These are phyloP conservation scores for Plasmodium coatneyi DNA, from an alignment of 169 alveolate genomes.

Conservation along the genomic window DNA sequence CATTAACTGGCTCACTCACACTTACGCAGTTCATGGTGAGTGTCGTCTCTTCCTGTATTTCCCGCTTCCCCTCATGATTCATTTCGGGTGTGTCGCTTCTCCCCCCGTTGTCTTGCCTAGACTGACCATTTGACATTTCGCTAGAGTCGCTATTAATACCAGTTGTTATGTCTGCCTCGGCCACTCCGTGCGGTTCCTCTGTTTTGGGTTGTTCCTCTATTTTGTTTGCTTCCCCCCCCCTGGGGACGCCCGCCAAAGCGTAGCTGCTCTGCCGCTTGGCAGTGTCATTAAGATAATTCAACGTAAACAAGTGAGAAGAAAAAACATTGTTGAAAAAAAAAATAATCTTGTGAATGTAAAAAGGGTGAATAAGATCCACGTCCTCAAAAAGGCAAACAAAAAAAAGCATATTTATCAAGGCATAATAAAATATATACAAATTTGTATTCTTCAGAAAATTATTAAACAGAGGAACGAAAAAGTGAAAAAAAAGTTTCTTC, in stretches of 20 bases:
- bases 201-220: neutral
- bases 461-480: constrained; percentile 55
- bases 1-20: neutral
- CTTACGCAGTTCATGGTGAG: neutral
- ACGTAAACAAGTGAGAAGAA: constrained; percentile 62
- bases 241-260: neutral
- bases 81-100: neutral
- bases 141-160: neutral
- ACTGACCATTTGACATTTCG: neutral
- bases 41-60: neutral
- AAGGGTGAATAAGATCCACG: constrained; percentile 59
- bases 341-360: constrained; percentile 57
- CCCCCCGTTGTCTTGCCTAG: neutral
- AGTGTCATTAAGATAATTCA: constrained; percentile 41
- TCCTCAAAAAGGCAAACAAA: constrained; percentile 59
- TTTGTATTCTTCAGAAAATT: constrained; percentile 36
- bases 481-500: constrained; percentile 11
- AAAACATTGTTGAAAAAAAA: constrained; percentile 63
- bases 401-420: constrained; percentile 35
- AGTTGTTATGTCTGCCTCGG: neutral
- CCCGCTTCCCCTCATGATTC: neutral
- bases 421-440: constrained; percentile 43
- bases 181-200: neutral
- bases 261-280: constrained; percentile 56
- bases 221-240: neutral